These are phyloP conservation scores for Straminergon stramineum DNA, from an alignment of 225 moss, liverwort and hornwort species.

Conservation along the genomic window DNA sequence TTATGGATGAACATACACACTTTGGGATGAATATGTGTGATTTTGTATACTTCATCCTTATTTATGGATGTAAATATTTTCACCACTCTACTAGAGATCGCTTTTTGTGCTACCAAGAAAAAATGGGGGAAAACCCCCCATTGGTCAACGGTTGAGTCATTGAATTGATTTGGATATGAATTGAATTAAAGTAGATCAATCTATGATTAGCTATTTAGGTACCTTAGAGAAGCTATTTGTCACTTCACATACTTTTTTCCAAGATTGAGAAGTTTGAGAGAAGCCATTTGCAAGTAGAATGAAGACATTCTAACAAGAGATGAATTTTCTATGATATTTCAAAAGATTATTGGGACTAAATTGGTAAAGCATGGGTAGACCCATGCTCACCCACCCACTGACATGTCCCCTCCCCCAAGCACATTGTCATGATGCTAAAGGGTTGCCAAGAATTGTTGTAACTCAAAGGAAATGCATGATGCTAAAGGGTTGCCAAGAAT, in stretches of 20 bases:
- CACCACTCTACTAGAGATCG: not conserved
- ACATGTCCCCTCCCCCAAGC: not conserved
- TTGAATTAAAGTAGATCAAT: not conserved
- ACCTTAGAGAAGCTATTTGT: not conserved
- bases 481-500: too few relatives aligned
- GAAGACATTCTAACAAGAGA: not conserved
- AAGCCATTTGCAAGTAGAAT: not conserved
- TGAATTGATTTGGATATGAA: not conserved
- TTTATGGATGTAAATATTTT: not conserved
- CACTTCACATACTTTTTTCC: accelerated
- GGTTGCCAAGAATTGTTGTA: too few relatives aligned
- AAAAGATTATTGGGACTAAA: not conserved
- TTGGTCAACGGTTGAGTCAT: not conserved
- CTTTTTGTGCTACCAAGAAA: accelerated
- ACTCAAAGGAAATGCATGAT: too few relatives aligned
- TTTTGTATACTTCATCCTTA: not conserved
- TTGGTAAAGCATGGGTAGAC: not conserved
- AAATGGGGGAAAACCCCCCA: too few relatives aligned
- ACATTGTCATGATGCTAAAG: not conserved
- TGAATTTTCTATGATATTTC: not conserved
- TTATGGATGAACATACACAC: not conserved
- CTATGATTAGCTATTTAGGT: not conserved
- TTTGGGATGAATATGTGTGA: not conserved
- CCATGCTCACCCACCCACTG: not conserved
- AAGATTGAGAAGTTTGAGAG: not conserved